Conservation (phyloP, 192 early-diverging fungal genomes). For the Thamnidium elegans region DNA sequence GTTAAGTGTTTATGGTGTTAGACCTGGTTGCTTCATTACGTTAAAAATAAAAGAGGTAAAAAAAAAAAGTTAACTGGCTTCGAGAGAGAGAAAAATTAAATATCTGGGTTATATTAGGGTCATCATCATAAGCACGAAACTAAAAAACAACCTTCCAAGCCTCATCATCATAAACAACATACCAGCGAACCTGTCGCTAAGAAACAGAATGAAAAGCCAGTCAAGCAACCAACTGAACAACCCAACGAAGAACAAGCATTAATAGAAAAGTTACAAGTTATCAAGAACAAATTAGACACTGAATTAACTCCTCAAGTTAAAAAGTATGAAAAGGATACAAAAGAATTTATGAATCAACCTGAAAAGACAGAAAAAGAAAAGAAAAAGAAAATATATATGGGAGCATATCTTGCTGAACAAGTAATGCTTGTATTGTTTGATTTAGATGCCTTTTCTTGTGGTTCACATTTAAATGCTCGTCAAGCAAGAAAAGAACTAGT, state of each 20-base stretch:
- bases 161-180: neutral
- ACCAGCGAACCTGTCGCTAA: neutral
- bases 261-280: neutral
- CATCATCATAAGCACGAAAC: neutral
- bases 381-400: neutral
- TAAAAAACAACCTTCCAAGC: neutral
- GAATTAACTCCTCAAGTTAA: slow-evolving; percentile 3
- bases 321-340: slow-evolving; percentile 6
- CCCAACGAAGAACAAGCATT: neutral
- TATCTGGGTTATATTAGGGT: neutral
- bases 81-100: neutral
- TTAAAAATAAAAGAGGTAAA: neutral
- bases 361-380: slow-evolving; percentile 4
- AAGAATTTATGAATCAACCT: neutral
- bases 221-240: too few species aligned
- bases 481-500: slow-evolving; percentile 4
- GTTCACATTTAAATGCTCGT: neutral
- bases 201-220: neutral
- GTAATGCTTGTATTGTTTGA: slow-evolving; percentile 16
- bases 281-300: neutral
- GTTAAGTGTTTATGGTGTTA: neutral
- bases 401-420: slow-evolving; percentile 9
- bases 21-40: neutral
- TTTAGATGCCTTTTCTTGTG: slow-evolving; percentile 2
- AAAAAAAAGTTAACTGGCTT: neutral